These are phyloP conservation scores for Gracilariopsis chorda DNA, from an alignment of 23 red algal species.

Conservation along the genomic window DNA sequence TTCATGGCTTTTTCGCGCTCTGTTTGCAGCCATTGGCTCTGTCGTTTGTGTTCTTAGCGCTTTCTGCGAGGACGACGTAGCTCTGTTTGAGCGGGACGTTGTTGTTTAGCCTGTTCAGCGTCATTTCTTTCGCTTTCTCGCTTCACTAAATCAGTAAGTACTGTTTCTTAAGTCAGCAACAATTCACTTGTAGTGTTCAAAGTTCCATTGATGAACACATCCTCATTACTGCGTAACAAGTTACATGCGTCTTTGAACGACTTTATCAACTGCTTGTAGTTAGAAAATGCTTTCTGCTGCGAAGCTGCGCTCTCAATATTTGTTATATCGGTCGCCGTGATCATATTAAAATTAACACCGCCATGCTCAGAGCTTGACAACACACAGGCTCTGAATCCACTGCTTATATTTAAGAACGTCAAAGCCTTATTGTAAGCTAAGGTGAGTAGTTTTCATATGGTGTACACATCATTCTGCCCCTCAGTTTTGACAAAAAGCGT, in stretches of 20 bases:
- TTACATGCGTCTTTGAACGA: neutral
- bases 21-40: no score
- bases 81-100: no score
- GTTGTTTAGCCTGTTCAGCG: no score
- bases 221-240: neutral
- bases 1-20: no score
- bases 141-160: neutral
- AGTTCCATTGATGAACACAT: conserved; percentile 3
- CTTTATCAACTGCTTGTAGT: neutral
- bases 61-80: no score
- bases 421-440: neutral
- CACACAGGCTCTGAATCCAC: neutral
- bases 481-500: neutral
- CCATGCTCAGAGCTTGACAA: neutral
- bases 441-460: neutral
- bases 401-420: neutral
- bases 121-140: neutral
- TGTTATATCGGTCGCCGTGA: neutral
- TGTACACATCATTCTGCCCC: neutral
- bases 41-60: no score
- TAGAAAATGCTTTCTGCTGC: neutral
- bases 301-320: neutral
- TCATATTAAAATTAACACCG: neutral
- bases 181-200: neutral
- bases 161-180: neutral